A percentile compares a stretch with the other conserved stretches of the same genome.
These are phyloP conservation scores for Kingdonia uniflora DNA, from an alignment of 164 flowering plant species.

Conservation along the genomic window DNA sequence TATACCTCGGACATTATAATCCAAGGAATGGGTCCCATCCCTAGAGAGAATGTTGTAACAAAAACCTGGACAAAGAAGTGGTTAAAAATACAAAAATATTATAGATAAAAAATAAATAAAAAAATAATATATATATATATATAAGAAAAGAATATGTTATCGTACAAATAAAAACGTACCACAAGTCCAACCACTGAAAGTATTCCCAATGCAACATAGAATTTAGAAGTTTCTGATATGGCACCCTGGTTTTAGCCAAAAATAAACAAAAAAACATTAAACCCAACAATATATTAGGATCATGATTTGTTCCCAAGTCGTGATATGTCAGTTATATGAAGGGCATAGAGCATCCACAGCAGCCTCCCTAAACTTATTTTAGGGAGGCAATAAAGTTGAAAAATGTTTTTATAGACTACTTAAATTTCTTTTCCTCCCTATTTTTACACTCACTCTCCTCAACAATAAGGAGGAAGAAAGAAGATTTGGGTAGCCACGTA, in stretches of 20 bases:
- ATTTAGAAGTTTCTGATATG: conserved; percentile 31
- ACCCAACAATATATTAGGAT: too few relatives aligned
- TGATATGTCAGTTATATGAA: too few relatives aligned
- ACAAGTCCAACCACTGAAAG: conserved; percentile 76
- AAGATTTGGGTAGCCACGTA: too few relatives aligned
- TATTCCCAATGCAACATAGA: conserved; percentile 38
- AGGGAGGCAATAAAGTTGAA: too few relatives aligned
- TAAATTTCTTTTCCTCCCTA: too few relatives aligned
- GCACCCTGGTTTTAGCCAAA: conserved; percentile 25
- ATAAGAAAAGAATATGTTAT: neutral
- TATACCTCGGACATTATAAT: conserved; percentile 95
- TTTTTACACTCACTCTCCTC: too few relatives aligned
- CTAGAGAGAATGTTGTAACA: conserved; percentile 71
- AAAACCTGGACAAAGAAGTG: conserved; percentile 41
- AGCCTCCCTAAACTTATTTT: too few relatives aligned
- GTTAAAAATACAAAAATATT: conserved; percentile 7
- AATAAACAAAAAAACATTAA: conserved; percentile 5
- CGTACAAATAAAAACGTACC: conserved; percentile 35
- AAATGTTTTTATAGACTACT: too few relatives aligned
- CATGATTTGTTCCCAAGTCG: too few relatives aligned
- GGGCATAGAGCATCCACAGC: too few relatives aligned
- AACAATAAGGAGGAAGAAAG: too few relatives aligned
- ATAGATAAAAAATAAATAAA: neutral
- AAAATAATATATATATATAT: too few relatives aligned
- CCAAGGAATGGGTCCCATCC: conserved; percentile 94